Base-by-base conservation (phyloP, 192 early-diverging fungal genomes). In the Phycomyces blakesleeanus region DNA sequence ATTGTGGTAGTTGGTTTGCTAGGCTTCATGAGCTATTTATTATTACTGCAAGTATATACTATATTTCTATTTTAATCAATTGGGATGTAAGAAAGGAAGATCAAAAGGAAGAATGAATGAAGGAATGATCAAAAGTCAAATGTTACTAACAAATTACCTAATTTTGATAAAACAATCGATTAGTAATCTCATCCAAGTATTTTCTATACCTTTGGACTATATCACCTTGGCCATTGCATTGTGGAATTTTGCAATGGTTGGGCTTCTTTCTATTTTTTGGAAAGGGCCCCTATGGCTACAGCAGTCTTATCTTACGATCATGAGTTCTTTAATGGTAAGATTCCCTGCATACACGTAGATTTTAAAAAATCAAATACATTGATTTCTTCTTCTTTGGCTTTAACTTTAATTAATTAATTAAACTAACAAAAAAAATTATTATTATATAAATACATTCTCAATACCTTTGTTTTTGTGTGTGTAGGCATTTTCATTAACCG, bases 321-420 rank as follows among this genome's bases (percentile, higher is more conserved):
- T 94, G 86, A 84, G 82, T 50, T 84, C 81, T 53, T 76, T 91
- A 70, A 94, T 93, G 92, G 87, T 85, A 73, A 64, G 60, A n/a
- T 55, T 27, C 68, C 5, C 4, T 22, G 61, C 26, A 4, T 21
- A 2, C 20, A 8, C 2, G 29, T n/a, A n/a, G n/a, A n/a, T n/a
- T n/a, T n/a, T n/a, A n/a, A n/a, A n/a, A n/a, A n/a, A n/a, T n/a
- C n/a, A n/a, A n/a, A n/a, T n/a, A n/a, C n/a, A n/a, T n/a, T n/a
- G n/a, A n/a, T n/a, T n/a, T n/a, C n/a, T n/a, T n/a, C n/a, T n/a
- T n/a, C n/a, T n/a, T n/a, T n/a, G n/a, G n/a, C n/a, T n/a, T n/a
- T n/a, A n/a, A n/a, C n/a, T n/a, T n/a, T n/a, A n/a, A n/a, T n/a
- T n/a, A n/a, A n/a, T n/a, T n/a, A 51, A 0, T 29, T 11, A 27